Evolutionary conservation across 2,329 filamentous ascomycete species (phyloP).

Genomic region (Didymella keratinophila): DNA sequence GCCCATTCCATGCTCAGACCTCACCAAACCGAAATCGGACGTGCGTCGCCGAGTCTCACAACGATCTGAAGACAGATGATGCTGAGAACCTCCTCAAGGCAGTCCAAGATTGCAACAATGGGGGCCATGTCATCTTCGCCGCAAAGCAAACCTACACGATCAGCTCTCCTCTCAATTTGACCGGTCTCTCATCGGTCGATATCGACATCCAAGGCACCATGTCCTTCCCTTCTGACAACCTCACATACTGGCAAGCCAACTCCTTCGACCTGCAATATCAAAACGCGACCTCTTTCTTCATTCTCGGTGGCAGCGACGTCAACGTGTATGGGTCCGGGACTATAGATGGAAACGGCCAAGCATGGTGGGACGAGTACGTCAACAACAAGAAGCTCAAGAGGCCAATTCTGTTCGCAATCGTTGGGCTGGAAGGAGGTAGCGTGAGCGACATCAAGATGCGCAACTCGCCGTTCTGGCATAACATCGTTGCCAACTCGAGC

Average conservation of each 20-base stretch:
- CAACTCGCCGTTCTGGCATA: slow-evolving; percentile 44
- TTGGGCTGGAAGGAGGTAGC: slow-evolving; percentile 15
- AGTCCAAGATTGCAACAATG: slow-evolving; percentile 21
- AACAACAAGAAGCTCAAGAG: slow-evolving; percentile 21
- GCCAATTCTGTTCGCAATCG: slow-evolving; percentile 16
- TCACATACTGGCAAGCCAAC: slow-evolving; percentile 22
- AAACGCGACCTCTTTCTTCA: slow-evolving; percentile 68
- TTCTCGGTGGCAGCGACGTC: slow-evolving; percentile 67
- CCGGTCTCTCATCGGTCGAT: slow-evolving; percentile 18
- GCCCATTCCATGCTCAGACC: slow-evolving; percentile 20
- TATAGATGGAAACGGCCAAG: slow-evolving; percentile 66
- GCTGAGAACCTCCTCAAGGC: slow-evolving; percentile 20
- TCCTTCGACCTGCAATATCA: slow-evolving; percentile 56
- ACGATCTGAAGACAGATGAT: slow-evolving; percentile 20
- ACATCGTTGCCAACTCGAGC: slow-evolving; percentile 58
- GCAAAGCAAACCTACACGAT: slow-evolving; percentile 20
- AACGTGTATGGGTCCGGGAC: slow-evolving; percentile 65
- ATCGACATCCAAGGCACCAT: slow-evolving; percentile 25
- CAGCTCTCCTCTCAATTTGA: slow-evolving; percentile 21
- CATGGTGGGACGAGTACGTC: slow-evolving; percentile 48
- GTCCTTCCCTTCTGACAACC: slow-evolving; percentile 15
- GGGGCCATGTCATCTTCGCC: slow-evolving; percentile 26
- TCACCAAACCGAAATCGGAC: slow-evolving; percentile 25
- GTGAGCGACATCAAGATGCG: slow-evolving; percentile 16
- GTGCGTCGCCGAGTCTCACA: slow-evolving; percentile 23